Conservation (phyloP, 352 stramenopile species). For the Phytopythium kandeliae region DNA sequence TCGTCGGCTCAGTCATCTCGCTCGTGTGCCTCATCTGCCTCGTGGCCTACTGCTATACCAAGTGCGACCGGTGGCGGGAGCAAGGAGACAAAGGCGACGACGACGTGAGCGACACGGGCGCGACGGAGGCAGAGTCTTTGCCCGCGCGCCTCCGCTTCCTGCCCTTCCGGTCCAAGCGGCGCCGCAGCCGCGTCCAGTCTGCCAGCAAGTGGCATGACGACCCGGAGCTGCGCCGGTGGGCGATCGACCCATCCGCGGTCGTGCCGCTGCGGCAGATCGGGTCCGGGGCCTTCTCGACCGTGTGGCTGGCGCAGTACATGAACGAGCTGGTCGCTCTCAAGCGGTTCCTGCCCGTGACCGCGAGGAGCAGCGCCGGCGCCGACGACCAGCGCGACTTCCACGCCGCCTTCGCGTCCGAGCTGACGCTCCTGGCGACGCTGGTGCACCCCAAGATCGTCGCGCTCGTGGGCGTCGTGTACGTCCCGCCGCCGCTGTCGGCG, state of each 20-base stretch:
- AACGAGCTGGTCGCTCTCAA: slow-evolving; percentile 43
- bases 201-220: slow-evolving; percentile 27
- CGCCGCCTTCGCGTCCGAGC: slow-evolving; percentile 58
- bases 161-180: not conserved
- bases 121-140: not conserved
- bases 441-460: slow-evolving; percentile 74
- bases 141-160: not conserved
- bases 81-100: not conserved
- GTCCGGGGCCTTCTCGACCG: slow-evolving; percentile 32
- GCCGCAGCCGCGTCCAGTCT: not conserved
- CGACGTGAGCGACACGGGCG: too few relatives aligned
- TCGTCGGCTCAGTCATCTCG: slow-evolving; percentile 6
- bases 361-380: not conserved
- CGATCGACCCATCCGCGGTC: slow-evolving; percentile 35
- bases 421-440: slow-evolving; percentile 53
- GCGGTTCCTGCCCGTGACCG: slow-evolving; percentile 24
- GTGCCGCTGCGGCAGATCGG: slow-evolving; percentile 28
- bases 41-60: slow-evolving; percentile 7
- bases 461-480: slow-evolving; percentile 78
- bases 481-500: slow-evolving; percentile 3
- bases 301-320: slow-evolving; percentile 49
- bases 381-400: slow-evolving; percentile 14
- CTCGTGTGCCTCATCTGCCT: slow-evolving; percentile 7
- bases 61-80: not conserved
- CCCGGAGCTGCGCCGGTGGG: slow-evolving; percentile 40